These are phyloP conservation scores for Colletotrichum acutatum DNA, from an alignment of 2,329 filamentous ascomycete species.

Conservation along the genomic window DNA sequence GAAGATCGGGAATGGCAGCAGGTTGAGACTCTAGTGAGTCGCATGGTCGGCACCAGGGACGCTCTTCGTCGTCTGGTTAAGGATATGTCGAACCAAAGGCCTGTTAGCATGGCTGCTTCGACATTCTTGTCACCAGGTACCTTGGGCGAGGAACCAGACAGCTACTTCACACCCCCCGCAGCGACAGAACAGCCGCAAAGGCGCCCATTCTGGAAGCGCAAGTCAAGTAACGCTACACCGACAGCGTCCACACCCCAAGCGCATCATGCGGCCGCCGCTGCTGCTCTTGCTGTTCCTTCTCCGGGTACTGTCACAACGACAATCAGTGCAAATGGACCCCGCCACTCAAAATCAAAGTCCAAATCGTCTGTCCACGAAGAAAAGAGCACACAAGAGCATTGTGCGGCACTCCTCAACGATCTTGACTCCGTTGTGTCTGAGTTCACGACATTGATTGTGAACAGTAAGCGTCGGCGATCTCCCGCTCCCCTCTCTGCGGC, in stretches of 20 bases:
- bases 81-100: conserved; percentile 79
- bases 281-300: conserved; percentile 55
- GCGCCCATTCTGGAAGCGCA: conserved; percentile 91
- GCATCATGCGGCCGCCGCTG: conserved; percentile 48
- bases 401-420: conserved; percentile 84
- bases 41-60: conserved; percentile 88
- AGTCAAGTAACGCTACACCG: conserved; percentile 73
- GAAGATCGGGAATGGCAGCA: conserved; percentile 89
- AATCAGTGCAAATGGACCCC: conserved; percentile 45
- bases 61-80: conserved; percentile 87
- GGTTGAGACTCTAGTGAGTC: conserved; percentile 86
- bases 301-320: conserved; percentile 48
- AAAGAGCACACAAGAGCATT: conserved; percentile 81
- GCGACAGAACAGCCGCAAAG: conserved; percentile 59
- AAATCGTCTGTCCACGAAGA: conserved; percentile 61
- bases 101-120: conserved; percentile 44
- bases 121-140: conserved; percentile 51
- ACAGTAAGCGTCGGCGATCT: conserved; percentile 81
- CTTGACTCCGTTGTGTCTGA: conserved; percentile 86
- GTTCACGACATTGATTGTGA: conserved; percentile 80
- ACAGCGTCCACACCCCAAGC: conserved; percentile 53
- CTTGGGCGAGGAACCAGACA: conserved; percentile 58
- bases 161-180: conserved; percentile 59
- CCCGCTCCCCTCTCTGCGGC: conserved; percentile 60
- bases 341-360: conserved; percentile 48